Evolutionary conservation across 1,284 basidiomycete species (phyloP), one percentile per base, ranked within the genome.

Genomic region (Ganoderma lucidum): DNA sequence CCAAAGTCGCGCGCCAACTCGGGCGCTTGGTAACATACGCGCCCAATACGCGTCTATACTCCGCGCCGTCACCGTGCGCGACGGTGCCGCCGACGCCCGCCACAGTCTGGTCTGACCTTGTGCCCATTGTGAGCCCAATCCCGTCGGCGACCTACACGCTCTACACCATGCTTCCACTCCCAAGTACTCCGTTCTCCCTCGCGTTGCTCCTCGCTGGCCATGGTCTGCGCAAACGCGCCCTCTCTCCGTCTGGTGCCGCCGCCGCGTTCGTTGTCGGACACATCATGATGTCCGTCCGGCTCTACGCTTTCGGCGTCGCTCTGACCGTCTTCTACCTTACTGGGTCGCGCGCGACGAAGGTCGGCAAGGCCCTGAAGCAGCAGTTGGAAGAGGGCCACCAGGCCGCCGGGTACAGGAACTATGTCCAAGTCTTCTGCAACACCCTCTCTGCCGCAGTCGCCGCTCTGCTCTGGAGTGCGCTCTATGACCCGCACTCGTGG

Each of bases 261-360:
- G 89, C 92, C 0, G 96, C 95, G 0, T 92, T 93, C 75, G 64
- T 90, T 5, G 88, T 95, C 9, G 96, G 96, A 9, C 88, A 89
- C 77, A 73, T 85, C 6, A 88, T 89, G 77, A 84, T 94, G 78
- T 82, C 88, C 17, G 87, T 88, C 15, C 88, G 85, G 9, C 82
- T 91, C 28, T 83, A 85, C 62, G 84, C 87, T 0, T 94, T 96
- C 77, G 95, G 93, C 12, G 81, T 89, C 6, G 85, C 90, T 0
- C 84, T 97, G 74, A 88, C 97, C 67, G 87, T 88, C 0, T 96
- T 98, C 81, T 97, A 97, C 80, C 83, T 96, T 23, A 75, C 90
- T 0, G 96, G 92, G 0, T 95, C 93, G 63, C 85, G 89, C 63
- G 96, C 95, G 0, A 98, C 96, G 6, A 96, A 96, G 86, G 91